Evolutionary conservation across 73 alveolate species (phyloP).

Genomic region (Tetrahymena malaccensis): DNA sequence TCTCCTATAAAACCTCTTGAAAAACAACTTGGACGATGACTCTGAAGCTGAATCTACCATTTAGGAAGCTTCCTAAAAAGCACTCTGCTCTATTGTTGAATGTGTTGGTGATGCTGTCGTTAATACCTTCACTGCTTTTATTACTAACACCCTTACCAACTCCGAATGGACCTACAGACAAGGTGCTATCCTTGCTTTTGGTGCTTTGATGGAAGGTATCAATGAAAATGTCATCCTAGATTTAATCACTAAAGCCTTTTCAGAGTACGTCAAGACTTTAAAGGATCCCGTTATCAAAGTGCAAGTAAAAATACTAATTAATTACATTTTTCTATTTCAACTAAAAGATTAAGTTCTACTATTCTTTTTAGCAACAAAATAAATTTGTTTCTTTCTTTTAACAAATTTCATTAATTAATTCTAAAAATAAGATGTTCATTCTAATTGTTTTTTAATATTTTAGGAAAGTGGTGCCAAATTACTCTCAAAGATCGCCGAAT

Average conservation of each 20-base stretch:
- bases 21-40: not conserved
- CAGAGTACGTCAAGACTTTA: not conserved
- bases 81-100: not conserved
- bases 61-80: not conserved
- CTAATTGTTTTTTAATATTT: not conserved
- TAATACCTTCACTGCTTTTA: not conserved
- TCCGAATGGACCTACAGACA: not conserved
- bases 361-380: too few species aligned
- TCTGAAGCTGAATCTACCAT: not conserved
- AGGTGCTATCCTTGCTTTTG: not conserved
- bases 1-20: not conserved
- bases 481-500: not conserved
- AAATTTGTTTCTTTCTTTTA: too few species aligned
- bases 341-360: not conserved
- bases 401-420: too few species aligned
- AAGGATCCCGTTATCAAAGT: not conserved
- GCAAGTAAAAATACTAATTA: not conserved
- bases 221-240: not conserved
- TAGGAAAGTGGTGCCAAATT: not conserved
- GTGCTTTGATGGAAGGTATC: not conserved
- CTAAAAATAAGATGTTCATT: too few species aligned
- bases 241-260: not conserved
- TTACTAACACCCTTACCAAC: not conserved
- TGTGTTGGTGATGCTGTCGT: not conserved
- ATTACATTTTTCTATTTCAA: too few species aligned